phyloP scores from a whole-genome alignment of 2,329 filamentous ascomycete genomes.

The Aurifilum marmelostoma region DNA sequence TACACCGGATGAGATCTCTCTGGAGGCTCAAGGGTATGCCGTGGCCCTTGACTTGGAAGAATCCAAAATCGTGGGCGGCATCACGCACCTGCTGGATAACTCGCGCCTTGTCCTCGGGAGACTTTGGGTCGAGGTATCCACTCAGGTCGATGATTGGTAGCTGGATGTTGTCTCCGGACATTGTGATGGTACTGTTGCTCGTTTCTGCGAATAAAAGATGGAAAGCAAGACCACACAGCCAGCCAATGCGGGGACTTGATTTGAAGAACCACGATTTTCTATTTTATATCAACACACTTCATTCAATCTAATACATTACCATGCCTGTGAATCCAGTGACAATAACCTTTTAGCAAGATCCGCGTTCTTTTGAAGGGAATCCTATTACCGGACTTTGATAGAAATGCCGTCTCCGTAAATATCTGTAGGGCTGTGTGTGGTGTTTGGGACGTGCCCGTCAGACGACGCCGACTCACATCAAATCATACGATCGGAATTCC shows the following conservation, averaged over 20 bases:
- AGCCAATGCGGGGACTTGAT: background rate
- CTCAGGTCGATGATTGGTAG: slow-evolving; percentile 30
- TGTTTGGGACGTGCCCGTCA: background rate
- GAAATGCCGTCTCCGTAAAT: background rate
- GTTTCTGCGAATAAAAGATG: too few relatives aligned
- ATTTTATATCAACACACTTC: background rate
- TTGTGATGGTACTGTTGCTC: background rate
- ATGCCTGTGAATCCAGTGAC: background rate
- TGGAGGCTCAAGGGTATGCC: slow-evolving; percentile 30
- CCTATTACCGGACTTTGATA: background rate
- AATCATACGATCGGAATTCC: slow-evolving; percentile 4
- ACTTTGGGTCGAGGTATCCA: slow-evolving; percentile 29
- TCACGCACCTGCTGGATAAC: slow-evolving; percentile 30
- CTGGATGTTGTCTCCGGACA: slow-evolving; percentile 1
- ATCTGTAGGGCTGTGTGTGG: background rate
- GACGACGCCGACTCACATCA: background rate
- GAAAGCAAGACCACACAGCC: background rate
- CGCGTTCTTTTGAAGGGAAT: background rate
- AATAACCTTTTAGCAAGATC: background rate
- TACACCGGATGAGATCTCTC: slow-evolving; percentile 19
- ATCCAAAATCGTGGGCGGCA: slow-evolving; percentile 30
- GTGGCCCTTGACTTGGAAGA: slow-evolving; percentile 34
- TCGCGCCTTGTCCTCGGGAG: slow-evolving; percentile 23
- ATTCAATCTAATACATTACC: background rate
- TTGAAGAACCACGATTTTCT: background rate